Evolutionary conservation across 2,329 filamentous ascomycete species (phyloP).

Genomic region (Diaporthe velutina): DNA sequence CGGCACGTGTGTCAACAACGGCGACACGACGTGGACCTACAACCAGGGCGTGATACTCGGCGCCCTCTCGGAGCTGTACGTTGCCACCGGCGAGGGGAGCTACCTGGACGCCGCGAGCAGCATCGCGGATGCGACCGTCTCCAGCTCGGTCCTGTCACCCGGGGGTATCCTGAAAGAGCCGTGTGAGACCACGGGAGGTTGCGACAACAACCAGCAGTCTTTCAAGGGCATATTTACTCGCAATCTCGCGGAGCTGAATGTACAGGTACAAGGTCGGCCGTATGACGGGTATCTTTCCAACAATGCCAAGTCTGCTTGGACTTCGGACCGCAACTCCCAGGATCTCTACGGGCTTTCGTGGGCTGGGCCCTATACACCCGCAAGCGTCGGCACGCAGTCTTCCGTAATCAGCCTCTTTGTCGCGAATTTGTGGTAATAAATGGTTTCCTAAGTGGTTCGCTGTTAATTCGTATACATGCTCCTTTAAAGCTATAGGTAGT

Average conservation of each 20-base stretch:
- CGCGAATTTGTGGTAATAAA: constrained; percentile 33
- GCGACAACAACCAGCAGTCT: constrained; percentile 64
- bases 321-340: constrained; percentile 33
- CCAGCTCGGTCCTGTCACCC: constrained; percentile 50
- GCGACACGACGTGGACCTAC: constrained; percentile 64
- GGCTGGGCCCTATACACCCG: constrained; percentile 42
- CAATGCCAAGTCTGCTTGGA: constrained; percentile 43
- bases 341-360: constrained; percentile 45
- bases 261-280: constrained; percentile 34
- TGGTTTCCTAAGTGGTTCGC: neutral
- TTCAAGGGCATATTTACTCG: constrained; percentile 81
- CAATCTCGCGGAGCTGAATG: constrained; percentile 71
- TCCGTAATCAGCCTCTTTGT: constrained; percentile 38
- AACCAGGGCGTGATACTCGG: constrained; percentile 72
- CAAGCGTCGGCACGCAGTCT: constrained; percentile 37
- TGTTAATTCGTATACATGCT: too few species aligned
- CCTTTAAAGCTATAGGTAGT: too few species aligned
- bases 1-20: constrained; percentile 64
- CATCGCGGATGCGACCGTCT: constrained; percentile 68
- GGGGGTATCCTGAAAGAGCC: constrained; percentile 63
- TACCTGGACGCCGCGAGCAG: constrained; percentile 57
- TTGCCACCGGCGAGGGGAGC: constrained; percentile 55
- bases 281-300: constrained; percentile 42
- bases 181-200: constrained; percentile 61
- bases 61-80: constrained; percentile 64